phyloP scores from a whole-genome alignment of 768 basidiomycete species.

The Termitomyces bulborhizus region DNA sequence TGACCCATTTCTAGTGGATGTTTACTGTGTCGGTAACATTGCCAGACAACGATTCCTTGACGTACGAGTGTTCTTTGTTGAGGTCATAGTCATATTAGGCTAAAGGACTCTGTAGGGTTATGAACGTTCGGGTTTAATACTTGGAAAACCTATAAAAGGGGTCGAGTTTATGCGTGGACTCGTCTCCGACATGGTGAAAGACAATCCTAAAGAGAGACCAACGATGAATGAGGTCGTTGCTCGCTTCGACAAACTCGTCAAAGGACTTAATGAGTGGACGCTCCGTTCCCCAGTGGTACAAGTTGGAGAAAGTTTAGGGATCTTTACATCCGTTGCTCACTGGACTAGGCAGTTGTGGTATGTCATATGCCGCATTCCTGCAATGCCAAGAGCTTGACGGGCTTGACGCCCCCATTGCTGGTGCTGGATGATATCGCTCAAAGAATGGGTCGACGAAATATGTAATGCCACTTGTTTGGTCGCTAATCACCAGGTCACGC shows the following conservation, averaged over 20 bases:
- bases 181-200: constrained; percentile 28
- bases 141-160: constrained; percentile 7
- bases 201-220: constrained; percentile 27
- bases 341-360: constrained; percentile 5
- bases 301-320: not conserved
- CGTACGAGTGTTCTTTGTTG: not conserved
- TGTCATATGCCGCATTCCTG: not conserved
- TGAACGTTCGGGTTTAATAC: not conserved
- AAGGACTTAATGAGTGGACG: constrained; percentile 20
- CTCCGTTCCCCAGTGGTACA: constrained; percentile 23
- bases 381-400: constrained; percentile 3
- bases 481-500: no score
- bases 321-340: constrained; percentile 1
- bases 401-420: no score
- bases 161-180: constrained; percentile 25
- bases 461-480: no score
- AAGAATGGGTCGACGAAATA: no score
- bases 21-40: constrained; percentile 29
- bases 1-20: constrained; percentile 28
- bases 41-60: constrained; percentile 13
- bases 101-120: not conserved
- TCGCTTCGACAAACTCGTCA: constrained; percentile 21
- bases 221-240: constrained; percentile 29
- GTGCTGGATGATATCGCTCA: no score
- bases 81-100: not conserved